phyloP scores from a whole-genome alignment of 192 early-diverging fungal species.

The Entrophospora sp. region DNA sequence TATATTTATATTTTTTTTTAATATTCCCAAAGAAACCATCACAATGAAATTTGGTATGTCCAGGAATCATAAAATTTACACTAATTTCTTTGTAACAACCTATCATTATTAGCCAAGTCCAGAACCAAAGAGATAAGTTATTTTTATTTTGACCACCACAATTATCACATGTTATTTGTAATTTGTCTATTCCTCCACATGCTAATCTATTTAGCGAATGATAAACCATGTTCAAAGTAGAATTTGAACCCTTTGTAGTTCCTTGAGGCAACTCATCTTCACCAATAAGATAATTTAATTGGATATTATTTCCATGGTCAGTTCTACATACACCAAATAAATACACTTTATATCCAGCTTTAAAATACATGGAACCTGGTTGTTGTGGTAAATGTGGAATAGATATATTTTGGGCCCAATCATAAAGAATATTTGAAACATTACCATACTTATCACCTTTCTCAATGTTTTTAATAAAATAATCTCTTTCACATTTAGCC shows the following conservation, averaged over 20 bases:
- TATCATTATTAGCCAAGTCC: background rate
- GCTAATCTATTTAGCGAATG: background rate
- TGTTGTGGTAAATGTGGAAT: background rate
- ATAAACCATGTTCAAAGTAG: slow-evolving; percentile 2
- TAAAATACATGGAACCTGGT: slow-evolving; percentile 1
- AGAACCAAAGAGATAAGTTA: slow-evolving; percentile 1
- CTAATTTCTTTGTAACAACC: background rate
- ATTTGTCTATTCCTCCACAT: background rate
- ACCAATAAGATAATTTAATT: slow-evolving; percentile 1
- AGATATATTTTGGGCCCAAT: slow-evolving; percentile 2
- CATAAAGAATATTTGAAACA: background rate
- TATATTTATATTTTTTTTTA: background rate
- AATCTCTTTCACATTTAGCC: background rate
- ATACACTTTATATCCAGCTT: background rate
- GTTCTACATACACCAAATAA: background rate
- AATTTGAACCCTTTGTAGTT: background rate
- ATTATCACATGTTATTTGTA: slow-evolving; percentile 7
- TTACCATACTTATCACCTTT: background rate
- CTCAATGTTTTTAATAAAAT: background rate
- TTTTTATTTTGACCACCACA: slow-evolving; percentile 4
- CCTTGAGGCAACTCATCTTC: background rate
- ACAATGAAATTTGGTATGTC: slow-evolving; percentile 3
- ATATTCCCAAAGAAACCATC: background rate
- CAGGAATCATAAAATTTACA: background rate
- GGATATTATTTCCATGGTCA: background rate